Evolutionary conservation across 2,329 filamentous ascomycete species (phyloP).

Genomic region (Madurella fahalii): DNA sequence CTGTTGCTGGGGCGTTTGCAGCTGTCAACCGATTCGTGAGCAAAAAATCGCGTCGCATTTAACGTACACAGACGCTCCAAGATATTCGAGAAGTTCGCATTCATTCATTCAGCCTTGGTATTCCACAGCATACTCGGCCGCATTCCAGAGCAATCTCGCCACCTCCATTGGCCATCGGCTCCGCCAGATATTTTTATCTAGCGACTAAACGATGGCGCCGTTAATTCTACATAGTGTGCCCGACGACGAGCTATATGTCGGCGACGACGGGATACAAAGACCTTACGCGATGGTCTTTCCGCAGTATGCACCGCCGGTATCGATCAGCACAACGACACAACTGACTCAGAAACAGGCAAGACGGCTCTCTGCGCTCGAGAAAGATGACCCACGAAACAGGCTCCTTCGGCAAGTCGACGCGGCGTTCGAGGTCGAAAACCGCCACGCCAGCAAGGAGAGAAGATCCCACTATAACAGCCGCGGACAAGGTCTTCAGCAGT

Average conservation of each 20-base stretch:
- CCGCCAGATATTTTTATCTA: not conserved
- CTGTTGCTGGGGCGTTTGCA: conserved; percentile 15
- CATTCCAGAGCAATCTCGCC: not conserved
- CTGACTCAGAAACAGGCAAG: conserved; percentile 40
- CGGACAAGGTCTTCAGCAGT: conserved; percentile 58
- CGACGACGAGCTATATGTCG: conserved; percentile 63
- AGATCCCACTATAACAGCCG: conserved; percentile 58
- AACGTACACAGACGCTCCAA: not conserved
- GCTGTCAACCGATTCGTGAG: not conserved
- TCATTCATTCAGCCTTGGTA: not conserved
- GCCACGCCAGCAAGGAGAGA: conserved; percentile 56
- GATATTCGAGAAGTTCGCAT: conserved; percentile 1
- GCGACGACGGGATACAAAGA: conserved; percentile 60
- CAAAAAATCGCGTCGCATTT: conserved; percentile 22
- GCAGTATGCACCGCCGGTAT: conserved; percentile 39
- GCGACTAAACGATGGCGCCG: conserved; percentile 49
- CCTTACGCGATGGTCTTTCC: conserved; percentile 65
- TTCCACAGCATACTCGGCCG: not conserved
- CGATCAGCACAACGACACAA: not conserved
- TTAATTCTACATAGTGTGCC: conserved; percentile 66
- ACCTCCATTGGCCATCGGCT: conserved; percentile 3
- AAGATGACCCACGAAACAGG: conserved; percentile 57
- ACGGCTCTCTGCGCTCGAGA: conserved; percentile 49
- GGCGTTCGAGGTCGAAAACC: conserved; percentile 58
- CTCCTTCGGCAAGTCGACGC: conserved; percentile 64